These are phyloP conservation scores for Ochetophila trinervis DNA, from an alignment of 306 rosid genomes.

Conservation along the genomic window DNA sequence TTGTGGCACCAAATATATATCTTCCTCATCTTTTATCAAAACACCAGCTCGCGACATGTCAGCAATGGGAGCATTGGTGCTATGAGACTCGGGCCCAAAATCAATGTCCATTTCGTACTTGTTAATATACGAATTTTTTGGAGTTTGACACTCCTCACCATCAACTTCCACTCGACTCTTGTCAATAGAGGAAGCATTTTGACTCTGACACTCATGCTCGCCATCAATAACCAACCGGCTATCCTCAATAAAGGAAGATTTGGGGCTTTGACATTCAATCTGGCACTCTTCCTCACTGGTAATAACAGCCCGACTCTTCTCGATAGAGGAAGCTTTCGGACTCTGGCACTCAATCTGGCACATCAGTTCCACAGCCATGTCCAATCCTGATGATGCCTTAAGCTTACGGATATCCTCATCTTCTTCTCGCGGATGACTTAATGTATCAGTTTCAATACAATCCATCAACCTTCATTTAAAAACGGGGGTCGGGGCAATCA, in stretches of 20 bases:
- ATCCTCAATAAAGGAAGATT: slow-evolving; percentile 24
- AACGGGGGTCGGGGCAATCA: slow-evolving; percentile 2
- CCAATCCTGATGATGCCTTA: slow-evolving; percentile 26
- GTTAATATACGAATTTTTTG: slow-evolving; percentile 26
- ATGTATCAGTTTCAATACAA: slow-evolving; percentile 24
- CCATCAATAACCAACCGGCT: slow-evolving; percentile 22
- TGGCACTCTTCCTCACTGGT: not conserved
- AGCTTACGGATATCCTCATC: slow-evolving; percentile 15
- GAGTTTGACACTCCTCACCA: slow-evolving; percentile 31
- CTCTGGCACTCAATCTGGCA: too few species aligned
- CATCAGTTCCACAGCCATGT: slow-evolving; percentile 19
- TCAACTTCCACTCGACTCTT: slow-evolving; percentile 28
- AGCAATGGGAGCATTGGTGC: slow-evolving; percentile 13
- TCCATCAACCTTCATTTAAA: slow-evolving; percentile 34
- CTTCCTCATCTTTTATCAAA: slow-evolving; percentile 28
- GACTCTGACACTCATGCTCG: slow-evolving; percentile 29
- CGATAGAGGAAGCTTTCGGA: slow-evolving; percentile 4
- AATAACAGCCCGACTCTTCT: slow-evolving; percentile 10
- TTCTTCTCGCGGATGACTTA: slow-evolving; percentile 19
- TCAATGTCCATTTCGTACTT: slow-evolving; percentile 27
- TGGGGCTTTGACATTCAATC: slow-evolving; percentile 12
- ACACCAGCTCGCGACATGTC: slow-evolving; percentile 23
- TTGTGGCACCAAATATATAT: slow-evolving; percentile 28
- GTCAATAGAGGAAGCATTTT: slow-evolving; percentile 25
- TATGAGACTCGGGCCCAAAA: slow-evolving; percentile 24